Base-by-base conservation (phyloP, 805 yeast genomes). In the Kodamaea leandrae region DNA sequence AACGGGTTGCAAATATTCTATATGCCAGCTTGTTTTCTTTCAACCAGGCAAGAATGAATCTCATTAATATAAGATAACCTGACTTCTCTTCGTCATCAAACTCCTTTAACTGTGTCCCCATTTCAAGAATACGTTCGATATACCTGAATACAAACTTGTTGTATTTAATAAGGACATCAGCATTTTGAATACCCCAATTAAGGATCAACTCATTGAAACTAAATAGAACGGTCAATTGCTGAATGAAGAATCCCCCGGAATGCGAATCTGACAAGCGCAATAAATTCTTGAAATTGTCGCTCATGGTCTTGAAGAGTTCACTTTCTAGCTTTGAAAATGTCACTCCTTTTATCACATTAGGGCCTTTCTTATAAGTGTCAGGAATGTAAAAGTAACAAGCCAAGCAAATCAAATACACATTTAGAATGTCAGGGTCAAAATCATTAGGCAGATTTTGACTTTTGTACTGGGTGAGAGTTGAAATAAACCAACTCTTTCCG, bases 41-140 rank as follows among this genome's bases (percentile, higher is more conserved):
- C 18, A 82, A 52, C 86, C 86, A 83, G 42, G 76, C 72, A 17
- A 77, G 63, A 32, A 76, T 54, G 7, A 83, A 59, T 50, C 90
- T 66, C 23, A 44, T 29, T 15, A 45, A 27, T 7, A 51, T 43
- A 19, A 60, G 47, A 16, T 47, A 42, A 10, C 50, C 49, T 10
- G 49, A 14, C 13, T 6, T 24, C 4, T 28, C 36, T 6, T 26
- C 13, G 12, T 37, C 17, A 15, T 39, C 18, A n/a, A 15, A 20
- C 6, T 16, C 14, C 17, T 41, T 29, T 2, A 29, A 10, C 8
- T 37, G 30, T 4, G 42, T n/a, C 14, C 47, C 33, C 6, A 35
- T 26, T 15, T 43, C 48, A 10, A 55, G 43, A n/a, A 58, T 17
- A 17, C 44, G 42, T 14, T 57, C 61, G 25, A 58, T 36, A 41